Conservation (phyloP, 2,329 filamentous ascomycete genomes). For the Mycosphaerelloides madeirae region DNA sequence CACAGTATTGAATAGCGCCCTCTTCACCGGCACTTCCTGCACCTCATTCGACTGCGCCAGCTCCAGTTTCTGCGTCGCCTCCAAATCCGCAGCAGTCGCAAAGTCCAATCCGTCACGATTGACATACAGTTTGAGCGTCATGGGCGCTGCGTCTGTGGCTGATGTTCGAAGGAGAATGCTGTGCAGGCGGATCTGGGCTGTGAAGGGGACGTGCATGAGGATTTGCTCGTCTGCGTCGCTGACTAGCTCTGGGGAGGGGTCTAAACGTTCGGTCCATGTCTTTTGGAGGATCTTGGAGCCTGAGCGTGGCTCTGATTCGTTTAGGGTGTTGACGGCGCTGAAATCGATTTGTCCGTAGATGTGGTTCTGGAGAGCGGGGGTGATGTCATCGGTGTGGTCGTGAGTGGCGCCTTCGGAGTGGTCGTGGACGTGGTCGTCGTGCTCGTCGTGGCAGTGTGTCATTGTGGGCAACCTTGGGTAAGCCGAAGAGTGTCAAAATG, state of each 20-base stretch:
- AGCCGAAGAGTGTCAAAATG: slow-evolving; percentile 8
- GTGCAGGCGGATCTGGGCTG: slow-evolving; percentile 88
- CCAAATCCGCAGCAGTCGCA: slow-evolving; percentile 53
- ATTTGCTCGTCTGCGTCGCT: slow-evolving; percentile 91
- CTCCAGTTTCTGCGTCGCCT: slow-evolving; percentile 70
- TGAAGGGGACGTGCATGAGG: slow-evolving; percentile 91
- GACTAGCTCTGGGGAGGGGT: slow-evolving; percentile 66
- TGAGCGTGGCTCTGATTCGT: slow-evolving; percentile 65
- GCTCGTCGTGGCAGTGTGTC: slow-evolving; percentile 48
- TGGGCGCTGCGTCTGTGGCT: slow-evolving; percentile 64
- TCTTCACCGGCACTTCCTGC: slow-evolving; percentile 81
- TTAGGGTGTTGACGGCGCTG: slow-evolving; percentile 75
- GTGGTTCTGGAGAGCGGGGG: slow-evolving; percentile 82
- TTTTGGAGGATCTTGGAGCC: slow-evolving; percentile 79
- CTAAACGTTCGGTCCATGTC: slow-evolving; percentile 78
- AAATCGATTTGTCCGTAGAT: slow-evolving; percentile 93
- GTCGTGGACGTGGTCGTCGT: slow-evolving; percentile 40
- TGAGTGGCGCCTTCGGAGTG: slow-evolving; percentile 58
- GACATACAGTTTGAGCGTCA: slow-evolving; percentile 78
- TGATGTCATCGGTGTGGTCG: slow-evolving; percentile 88
- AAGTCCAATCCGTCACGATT: slow-evolving; percentile 90
- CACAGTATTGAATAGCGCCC: slow-evolving; percentile 85
- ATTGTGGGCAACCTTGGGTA: slow-evolving; percentile 2
- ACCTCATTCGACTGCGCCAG: slow-evolving; percentile 73
- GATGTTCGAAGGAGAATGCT: slow-evolving; percentile 81